phyloP scores from a whole-genome alignment of 2,329 filamentous ascomycete genomes.

The Fusarium temperatum region DNA sequence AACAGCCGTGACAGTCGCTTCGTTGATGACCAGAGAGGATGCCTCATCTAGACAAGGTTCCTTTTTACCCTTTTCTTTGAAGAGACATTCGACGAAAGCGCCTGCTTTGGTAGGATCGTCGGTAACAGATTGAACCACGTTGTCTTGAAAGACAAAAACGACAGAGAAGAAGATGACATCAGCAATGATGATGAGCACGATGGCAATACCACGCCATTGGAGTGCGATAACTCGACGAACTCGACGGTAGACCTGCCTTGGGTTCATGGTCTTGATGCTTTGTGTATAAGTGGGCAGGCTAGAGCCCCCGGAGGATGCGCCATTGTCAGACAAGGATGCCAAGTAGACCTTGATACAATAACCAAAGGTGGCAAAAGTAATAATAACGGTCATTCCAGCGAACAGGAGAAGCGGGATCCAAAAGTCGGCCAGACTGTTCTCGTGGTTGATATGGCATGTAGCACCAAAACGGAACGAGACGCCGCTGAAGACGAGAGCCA shows the following conservation, averaged over 20 bases:
- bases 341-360: conserved; percentile 98
- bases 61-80: conserved; percentile 63
- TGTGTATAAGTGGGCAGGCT: conserved; percentile 74
- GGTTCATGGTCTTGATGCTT: conserved; percentile 80
- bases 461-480: conserved; percentile 93
- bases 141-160: conserved; percentile 88
- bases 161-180: conserved; percentile 96
- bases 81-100: conserved; percentile 79
- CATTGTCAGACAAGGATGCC: conserved; percentile 79
- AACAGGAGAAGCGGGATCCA: conserved; percentile 91
- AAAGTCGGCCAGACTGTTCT: conserved; percentile 82
- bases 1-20: conserved; percentile 82
- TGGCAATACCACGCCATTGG: conserved; percentile 92
- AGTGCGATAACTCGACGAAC: conserved; percentile 87
- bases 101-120: conserved; percentile 62
- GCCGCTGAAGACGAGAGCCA: conserved; percentile 85
- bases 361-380: conserved; percentile 85
- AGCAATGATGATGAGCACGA: conserved; percentile 87
- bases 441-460: conserved; percentile 94
- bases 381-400: conserved; percentile 76
- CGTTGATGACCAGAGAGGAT: conserved; percentile 71
- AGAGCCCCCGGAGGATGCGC: conserved; percentile 75
- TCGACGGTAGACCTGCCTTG: conserved; percentile 86
- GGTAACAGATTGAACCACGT: conserved; percentile 68
- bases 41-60: conserved; percentile 71